phyloP scores from a whole-genome alignment of 2,329 filamentous ascomycete species.

The Lachnellula arida region DNA sequence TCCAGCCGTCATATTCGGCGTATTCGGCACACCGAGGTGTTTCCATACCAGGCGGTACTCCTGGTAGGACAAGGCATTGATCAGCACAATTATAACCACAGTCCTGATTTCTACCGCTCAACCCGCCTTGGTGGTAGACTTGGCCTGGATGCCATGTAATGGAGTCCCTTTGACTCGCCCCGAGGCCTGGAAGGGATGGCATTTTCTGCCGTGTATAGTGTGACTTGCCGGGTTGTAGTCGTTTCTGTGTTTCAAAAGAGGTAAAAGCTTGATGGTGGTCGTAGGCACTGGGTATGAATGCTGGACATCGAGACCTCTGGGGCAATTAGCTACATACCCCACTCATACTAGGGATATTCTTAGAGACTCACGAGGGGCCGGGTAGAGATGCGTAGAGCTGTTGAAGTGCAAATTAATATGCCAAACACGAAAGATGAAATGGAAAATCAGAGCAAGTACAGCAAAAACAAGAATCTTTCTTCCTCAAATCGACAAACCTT shows the following conservation, averaged over 20 bases:
- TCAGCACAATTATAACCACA: background rate
- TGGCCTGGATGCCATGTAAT: background rate
- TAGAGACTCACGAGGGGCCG: background rate
- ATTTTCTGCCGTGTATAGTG: too few species aligned
- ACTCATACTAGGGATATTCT: background rate
- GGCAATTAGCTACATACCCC: background rate
- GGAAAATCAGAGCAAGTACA: background rate
- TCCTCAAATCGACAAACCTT: too few species aligned
- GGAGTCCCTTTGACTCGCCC: background rate
- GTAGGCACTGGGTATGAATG: background rate
- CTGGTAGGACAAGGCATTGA: constrained; percentile 1
- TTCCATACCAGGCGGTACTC: background rate
- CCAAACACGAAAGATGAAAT: background rate
- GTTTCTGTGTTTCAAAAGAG: too few species aligned
- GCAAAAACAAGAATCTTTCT: background rate
- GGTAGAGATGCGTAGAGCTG: background rate
- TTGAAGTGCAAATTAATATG: background rate
- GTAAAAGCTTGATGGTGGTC: too few species aligned
- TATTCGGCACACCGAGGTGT: background rate
- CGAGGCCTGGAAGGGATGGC: background rate
- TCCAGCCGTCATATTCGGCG: constrained; percentile 26
- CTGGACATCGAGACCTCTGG: background rate
- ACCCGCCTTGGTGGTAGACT: background rate
- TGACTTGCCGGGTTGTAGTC: too few species aligned
- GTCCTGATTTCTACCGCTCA: background rate